Evolutionary conservation across 345 rosid species (phyloP), one percentile per base, ranked within the genome.

Genomic region (Capsella bursapastoris): DNA sequence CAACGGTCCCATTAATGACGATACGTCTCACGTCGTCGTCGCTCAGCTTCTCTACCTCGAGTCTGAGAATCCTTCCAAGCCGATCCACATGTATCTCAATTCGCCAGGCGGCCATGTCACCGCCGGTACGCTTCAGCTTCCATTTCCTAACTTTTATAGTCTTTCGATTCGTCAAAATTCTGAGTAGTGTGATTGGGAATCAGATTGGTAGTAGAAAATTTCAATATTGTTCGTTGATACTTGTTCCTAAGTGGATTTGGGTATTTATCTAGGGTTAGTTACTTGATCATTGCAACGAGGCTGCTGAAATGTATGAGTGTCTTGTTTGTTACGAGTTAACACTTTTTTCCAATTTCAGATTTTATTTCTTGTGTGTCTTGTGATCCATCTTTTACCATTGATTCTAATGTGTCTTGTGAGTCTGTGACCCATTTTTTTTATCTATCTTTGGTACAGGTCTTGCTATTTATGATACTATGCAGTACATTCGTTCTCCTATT

Each of bases 11-110:
- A 88, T 96, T 67, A 87, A 84, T 73, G 98, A 96, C 82, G 91
- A 96, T 63, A 90, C 97, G 0, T 87, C 98, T 27, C 95, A 96
- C 72, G 97, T 96, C 27, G 98, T 96, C 40, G 96, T 96, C 13
- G 99, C 99, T 56, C 99, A 92, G 88, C 96, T 96, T 47, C 96
- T 96, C 77, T 96, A 85, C 82, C 97, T 92, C 63, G 99, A 96
- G 69, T 92, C 99, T 22, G 98, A 92, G 84, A 96, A 88, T 80
- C 97, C 97, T 56, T 87, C 98, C 9, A 96, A 96, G 79, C 99
- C 97, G 53, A 92, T 96, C 73, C 86, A 92, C 81, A 90, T 96
- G 98, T 92, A 96, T 74, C 94, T 96, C 77, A 90, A 96, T 71
- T 92, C 99, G 32, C 98, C 99, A 1, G 97, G 99, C 51, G 98